These are phyloP conservation scores for Tricholomella constricta DNA, from an alignment of 768 basidiomycete species.

Conservation along the genomic window DNA sequence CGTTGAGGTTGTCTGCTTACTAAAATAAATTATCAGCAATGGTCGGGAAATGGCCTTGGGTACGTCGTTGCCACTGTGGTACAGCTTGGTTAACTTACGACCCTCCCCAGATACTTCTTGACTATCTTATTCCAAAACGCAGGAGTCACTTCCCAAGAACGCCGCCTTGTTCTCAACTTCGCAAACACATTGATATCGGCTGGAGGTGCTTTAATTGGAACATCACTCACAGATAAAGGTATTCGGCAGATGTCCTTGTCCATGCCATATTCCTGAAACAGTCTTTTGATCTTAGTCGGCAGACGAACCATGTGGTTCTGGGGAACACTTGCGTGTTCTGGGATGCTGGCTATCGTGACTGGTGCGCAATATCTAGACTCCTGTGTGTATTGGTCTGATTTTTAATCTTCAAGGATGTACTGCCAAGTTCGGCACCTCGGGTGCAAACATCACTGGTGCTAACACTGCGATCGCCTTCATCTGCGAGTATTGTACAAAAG, in stretches of 20 bases:
- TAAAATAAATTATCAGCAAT: constrained; percentile 37
- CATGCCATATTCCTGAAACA: too few relatives aligned
- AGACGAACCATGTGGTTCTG: constrained; percentile 49
- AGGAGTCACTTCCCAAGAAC: constrained; percentile 40
- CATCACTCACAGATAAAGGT: constrained; percentile 43
- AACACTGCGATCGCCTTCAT: constrained; percentile 49
- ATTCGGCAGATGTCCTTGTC: too few relatives aligned
- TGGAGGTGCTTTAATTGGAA: constrained; percentile 42
- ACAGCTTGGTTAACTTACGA: neutral
- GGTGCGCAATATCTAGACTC: constrained; percentile 20
- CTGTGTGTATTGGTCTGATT: neutral
- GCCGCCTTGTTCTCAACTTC: constrained; percentile 42
- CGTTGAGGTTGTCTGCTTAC: neutral
- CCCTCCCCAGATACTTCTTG: constrained; percentile 38
- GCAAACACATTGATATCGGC: constrained; percentile 44
- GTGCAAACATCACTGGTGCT: constrained; percentile 39
- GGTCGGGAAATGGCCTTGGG: constrained; percentile 57
- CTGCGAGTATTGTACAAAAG: constrained; percentile 41
- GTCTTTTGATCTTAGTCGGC: too few relatives aligned
- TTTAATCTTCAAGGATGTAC: constrained; percentile 32
- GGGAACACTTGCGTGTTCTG: constrained; percentile 43
- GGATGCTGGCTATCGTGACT: constrained; percentile 41
- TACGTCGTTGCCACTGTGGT: constrained; percentile 19
- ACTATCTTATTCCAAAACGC: constrained; percentile 43
- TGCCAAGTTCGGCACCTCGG: constrained; percentile 39